Percentiles rank a stretch among this genome's conserved stretches.
phyloP scores from a whole-genome alignment of 129 eudicot species.

The Arctium minus region DNA sequence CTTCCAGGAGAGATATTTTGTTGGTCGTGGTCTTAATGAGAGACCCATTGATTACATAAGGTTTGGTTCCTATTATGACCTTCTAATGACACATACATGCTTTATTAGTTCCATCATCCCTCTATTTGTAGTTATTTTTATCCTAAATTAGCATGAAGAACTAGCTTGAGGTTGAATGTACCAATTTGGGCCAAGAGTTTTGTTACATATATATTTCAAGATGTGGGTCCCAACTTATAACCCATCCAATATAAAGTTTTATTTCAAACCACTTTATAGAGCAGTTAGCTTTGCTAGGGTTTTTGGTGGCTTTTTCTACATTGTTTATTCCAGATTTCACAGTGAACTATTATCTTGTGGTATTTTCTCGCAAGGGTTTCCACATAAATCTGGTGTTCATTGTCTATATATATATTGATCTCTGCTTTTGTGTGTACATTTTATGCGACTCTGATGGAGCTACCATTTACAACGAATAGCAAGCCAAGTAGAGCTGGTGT shows the following conservation, averaged over 20 bases:
- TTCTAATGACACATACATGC: not conserved
- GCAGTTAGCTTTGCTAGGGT: not conserved
- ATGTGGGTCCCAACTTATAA: not conserved
- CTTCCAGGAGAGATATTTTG: constrained; percentile 74
- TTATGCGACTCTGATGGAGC: not conserved
- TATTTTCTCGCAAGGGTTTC: not conserved
- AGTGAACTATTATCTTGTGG: not conserved
- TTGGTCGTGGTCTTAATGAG: constrained; percentile 96
- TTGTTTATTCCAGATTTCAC: not conserved
- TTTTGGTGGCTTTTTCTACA: not conserved
- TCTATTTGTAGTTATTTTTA: not conserved
- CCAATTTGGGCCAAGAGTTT: not conserved
- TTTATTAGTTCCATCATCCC: not conserved
- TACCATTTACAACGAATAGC: not conserved
- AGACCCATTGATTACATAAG: constrained; percentile 77
- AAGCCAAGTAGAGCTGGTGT: not conserved
- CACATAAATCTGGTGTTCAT: not conserved
- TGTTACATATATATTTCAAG: not conserved
- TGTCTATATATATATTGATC: not conserved
- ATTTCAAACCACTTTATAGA: not conserved
- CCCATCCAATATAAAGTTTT: not conserved
- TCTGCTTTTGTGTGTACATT: not conserved
- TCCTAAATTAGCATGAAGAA: not conserved
- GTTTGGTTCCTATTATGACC: constrained; percentile 35
- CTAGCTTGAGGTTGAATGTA: not conserved